Percentiles rank a stretch among this genome's conserved stretches.
phyloP scores from a whole-genome alignment of 805 yeast species.

The Sugiyamaella chiloensis region DNA sequence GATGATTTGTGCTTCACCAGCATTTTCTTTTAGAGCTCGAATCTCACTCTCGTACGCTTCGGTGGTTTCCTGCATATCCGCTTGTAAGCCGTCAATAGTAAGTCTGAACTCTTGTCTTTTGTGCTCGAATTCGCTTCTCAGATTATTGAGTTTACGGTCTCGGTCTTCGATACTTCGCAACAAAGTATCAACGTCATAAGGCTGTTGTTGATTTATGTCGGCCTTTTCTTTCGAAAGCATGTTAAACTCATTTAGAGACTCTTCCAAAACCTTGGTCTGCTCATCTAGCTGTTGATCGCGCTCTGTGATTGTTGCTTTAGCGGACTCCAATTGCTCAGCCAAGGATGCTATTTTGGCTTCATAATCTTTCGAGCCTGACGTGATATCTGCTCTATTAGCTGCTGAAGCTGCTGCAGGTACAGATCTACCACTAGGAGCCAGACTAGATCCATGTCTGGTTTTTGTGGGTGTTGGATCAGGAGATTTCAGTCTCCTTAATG shows the following conservation, averaged over 20 bases:
- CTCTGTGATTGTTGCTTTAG: conserved; percentile 17
- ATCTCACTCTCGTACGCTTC: conserved; percentile 25
- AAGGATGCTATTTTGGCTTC: conserved; percentile 19
- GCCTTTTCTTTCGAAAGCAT: conserved; percentile 20
- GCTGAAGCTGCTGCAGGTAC: no score
- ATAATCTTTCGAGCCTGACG: conserved; percentile 3
- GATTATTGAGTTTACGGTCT: conserved; percentile 28
- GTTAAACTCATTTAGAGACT: conserved; percentile 43
- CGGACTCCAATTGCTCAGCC: conserved; percentile 24
- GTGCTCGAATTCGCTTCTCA: conserved; percentile 29
- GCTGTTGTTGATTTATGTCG: conserved; percentile 8
- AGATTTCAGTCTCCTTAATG: neutral
- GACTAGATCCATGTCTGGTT: no score
- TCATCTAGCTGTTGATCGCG: conserved; percentile 39
- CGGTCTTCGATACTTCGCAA: conserved; percentile 26
- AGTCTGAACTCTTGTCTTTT: conserved; percentile 34
- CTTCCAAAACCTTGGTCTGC: conserved; percentile 45
- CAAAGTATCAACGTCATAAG: conserved; percentile 28
- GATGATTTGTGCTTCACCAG: conserved; percentile 23
- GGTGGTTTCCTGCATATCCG: conserved; percentile 25
- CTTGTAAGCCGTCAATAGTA: conserved; percentile 28
- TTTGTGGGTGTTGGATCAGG: neutral
- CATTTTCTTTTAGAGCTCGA: conserved; percentile 20
- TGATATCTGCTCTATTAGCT: no score
- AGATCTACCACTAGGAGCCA: neutral